Conservation (phyloP, 2,329 filamentous ascomycete genomes). For the Pseudodiploospora longispora region DNA sequence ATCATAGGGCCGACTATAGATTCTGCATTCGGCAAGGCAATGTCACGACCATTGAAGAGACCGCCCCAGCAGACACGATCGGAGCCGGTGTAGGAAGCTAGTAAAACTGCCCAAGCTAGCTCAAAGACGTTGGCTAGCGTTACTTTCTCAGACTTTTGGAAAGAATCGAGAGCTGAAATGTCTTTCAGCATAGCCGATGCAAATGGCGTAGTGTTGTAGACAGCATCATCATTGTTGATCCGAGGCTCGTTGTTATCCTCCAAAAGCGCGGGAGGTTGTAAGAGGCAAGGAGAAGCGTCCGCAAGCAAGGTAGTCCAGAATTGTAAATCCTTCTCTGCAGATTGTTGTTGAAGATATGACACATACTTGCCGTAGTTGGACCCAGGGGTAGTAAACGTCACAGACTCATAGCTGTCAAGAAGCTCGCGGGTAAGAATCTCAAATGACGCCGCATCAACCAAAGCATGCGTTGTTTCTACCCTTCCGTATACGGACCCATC, state of each 20-base stretch:
- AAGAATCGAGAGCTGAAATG: neutral
- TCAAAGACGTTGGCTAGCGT: neutral
- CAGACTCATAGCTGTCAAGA: neutral
- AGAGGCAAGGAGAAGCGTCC: neutral
- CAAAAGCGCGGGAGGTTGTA: neutral
- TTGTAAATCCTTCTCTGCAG: neutral
- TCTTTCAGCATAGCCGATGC: neutral
- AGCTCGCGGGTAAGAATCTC: neutral
- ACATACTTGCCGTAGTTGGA: neutral
- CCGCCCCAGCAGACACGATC: neutral
- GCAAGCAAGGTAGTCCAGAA: neutral
- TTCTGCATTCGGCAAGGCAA: neutral
- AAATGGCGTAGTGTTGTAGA: neutral
- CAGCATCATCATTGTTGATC: neutral
- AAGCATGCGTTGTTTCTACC: neutral
- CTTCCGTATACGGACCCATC: neutral
- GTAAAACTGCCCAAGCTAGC: conserved; percentile 1
- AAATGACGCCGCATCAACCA: neutral
- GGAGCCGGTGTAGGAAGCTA: neutral
- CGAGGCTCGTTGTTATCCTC: too few species aligned
- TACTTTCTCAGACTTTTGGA: neutral
- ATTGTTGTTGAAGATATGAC: neutral
- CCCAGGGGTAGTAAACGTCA: neutral
- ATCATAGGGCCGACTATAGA: neutral
- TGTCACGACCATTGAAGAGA: neutral